phyloP scores from a whole-genome alignment of 331 rosid genomes.

The Arachis monticola region DNA sequence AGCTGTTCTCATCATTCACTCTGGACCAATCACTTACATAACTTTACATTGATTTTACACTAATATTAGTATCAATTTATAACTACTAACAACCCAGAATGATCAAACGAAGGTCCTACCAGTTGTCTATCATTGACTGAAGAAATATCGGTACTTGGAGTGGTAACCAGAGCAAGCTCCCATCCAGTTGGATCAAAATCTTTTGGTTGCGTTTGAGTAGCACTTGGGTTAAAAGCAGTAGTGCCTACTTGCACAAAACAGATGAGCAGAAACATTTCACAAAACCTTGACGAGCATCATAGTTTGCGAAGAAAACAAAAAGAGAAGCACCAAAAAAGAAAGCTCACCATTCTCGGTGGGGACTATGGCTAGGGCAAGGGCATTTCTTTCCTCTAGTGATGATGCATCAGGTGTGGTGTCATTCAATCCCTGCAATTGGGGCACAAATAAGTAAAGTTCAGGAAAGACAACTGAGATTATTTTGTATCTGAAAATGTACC shows the following conservation, averaged over 20 bases:
- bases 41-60: constrained; percentile 7
- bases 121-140: constrained; percentile 86
- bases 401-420: constrained; percentile 64
- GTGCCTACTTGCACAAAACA: constrained; percentile 47
- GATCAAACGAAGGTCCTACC: constrained; percentile 62
- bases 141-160: constrained; percentile 90
- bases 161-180: constrained; percentile 94
- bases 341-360: constrained; percentile 70
- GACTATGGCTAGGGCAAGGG: constrained; percentile 90
- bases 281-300: constrained; percentile 38
- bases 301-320: constrained; percentile 35
- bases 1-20: constrained; percentile 26
- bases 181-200: constrained; percentile 97
- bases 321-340: constrained; percentile 27
- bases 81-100: constrained; percentile 15
- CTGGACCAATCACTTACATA: neutral
- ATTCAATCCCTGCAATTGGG: constrained; percentile 78
- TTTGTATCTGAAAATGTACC: constrained; percentile 52
- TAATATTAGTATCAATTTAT: constrained; percentile 20
- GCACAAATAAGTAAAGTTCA: constrained; percentile 30
- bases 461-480: constrained; percentile 15
- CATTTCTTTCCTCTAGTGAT: constrained; percentile 85
- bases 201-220: constrained; percentile 59
- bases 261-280: constrained; percentile 28
- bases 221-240: constrained; percentile 65